phyloP scores from a whole-genome alignment of 805 yeast species.

The Teunomyces cretensis region DNA sequence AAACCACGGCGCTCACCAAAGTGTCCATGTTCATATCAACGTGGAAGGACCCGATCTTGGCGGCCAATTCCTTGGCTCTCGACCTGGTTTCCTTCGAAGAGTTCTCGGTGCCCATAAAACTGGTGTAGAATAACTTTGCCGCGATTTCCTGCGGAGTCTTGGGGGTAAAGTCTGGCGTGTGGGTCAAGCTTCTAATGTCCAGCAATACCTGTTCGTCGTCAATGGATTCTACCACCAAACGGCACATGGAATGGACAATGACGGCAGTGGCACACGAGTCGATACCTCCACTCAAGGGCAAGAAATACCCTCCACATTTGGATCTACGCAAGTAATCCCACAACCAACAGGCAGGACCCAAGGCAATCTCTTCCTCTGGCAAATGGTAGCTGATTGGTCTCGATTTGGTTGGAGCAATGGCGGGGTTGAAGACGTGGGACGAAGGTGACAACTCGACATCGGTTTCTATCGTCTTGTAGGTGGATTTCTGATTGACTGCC shows the following conservation, averaged over 20 bases:
- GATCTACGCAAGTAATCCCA: conserved; percentile 97
- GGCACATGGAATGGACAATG: conserved; percentile 92
- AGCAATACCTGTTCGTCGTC: conserved; percentile 69
- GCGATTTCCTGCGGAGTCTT: conserved; percentile 74
- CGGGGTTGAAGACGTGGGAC: conserved; percentile 58
- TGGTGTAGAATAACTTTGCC: conserved; percentile 74
- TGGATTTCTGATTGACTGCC: conserved; percentile 42
- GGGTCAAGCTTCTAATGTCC: conserved; percentile 72
- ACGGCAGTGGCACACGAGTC: conserved; percentile 98
- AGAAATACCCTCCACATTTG: conserved; percentile 84
- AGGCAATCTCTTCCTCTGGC: conserved; percentile 95
- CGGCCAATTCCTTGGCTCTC: conserved; percentile 77
- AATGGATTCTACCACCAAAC: conserved; percentile 73
- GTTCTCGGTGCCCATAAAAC: conserved; percentile 95
- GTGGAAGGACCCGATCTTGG: conserved; percentile 82
- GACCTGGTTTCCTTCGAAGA: conserved; percentile 84
- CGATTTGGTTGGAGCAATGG: conserved; percentile 55
- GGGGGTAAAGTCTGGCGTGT: conserved; percentile 64
- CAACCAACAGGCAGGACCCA: conserved; percentile 99
- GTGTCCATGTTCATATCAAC: conserved; percentile 90
- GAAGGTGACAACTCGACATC: conserved; percentile 67
- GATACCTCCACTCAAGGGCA: conserved; percentile 95
- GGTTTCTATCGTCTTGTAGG: conserved; percentile 59
- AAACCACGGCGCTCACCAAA: conserved; percentile 69
- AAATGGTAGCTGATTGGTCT: conserved; percentile 59